These are phyloP conservation scores for Geosmithia putterillii DNA, from an alignment of 2,329 filamentous ascomycete species.

Conservation along the genomic window DNA sequence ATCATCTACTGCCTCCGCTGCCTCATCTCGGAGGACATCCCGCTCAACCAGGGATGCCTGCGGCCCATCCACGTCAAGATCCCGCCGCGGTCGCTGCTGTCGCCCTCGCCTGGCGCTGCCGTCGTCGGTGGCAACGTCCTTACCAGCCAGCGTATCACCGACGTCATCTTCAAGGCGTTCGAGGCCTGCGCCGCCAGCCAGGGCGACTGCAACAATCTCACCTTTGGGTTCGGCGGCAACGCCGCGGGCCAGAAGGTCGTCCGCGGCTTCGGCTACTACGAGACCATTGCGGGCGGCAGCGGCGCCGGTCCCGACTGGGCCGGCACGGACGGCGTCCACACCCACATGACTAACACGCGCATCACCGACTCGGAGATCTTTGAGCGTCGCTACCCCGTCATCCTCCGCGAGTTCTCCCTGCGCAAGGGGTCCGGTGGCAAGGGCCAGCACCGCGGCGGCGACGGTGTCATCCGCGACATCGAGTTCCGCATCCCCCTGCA, in stretches of 20 bases:
- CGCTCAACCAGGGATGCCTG: conserved; percentile 72
- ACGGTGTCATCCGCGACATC: conserved; percentile 66
- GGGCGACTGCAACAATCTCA: conserved; percentile 74
- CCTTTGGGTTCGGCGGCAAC: conserved; percentile 58
- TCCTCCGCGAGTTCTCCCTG: conserved; percentile 59
- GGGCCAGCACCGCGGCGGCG: conserved; percentile 57
- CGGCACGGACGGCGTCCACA: conserved; percentile 29
- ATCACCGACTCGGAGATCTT: conserved; percentile 46
- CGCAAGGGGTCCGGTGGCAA: conserved; percentile 49
- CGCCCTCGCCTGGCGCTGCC: conserved; percentile 63
- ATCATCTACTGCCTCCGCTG: conserved; percentile 79
- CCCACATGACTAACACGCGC: conserved; percentile 64
- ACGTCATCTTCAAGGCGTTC: conserved; percentile 54
- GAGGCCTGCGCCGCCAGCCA: conserved; percentile 67
- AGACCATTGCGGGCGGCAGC: conserved; percentile 53
- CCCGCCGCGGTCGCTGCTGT: conserved; percentile 60
- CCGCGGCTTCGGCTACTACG: conserved; percentile 35
- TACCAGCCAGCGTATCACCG: conserved; percentile 29
- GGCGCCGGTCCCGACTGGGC: conserved; percentile 51
- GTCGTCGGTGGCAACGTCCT: conserved; percentile 73
- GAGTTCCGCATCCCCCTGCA: conserved; percentile 69
- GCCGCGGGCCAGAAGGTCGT: conserved; percentile 21
- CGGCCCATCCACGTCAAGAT: conserved; percentile 65
- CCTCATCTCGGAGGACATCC: conserved; percentile 70
- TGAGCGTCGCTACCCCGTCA: conserved; percentile 50